phyloP scores from a whole-genome alignment of 495 filamentous ascomycete genomes.

The Penicillium ochrochloron region DNA sequence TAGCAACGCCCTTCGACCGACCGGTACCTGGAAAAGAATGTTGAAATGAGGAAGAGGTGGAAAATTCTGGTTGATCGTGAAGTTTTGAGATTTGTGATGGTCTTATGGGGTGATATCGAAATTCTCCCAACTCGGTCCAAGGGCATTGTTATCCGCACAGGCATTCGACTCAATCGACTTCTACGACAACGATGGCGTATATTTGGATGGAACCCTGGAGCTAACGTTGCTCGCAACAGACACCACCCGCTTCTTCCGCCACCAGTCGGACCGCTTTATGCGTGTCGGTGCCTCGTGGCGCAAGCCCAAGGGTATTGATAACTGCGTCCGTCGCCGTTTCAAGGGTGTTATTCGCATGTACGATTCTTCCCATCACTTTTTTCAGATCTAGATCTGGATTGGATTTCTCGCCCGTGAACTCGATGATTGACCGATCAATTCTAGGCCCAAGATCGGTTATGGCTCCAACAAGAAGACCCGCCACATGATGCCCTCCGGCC shows the following conservation, averaged over 20 bases:
- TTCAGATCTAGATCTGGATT: neutral
- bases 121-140: slow-evolving; percentile 16
- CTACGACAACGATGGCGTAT: slow-evolving; percentile 10
- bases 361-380: slow-evolving; percentile 39
- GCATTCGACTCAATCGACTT: slow-evolving; percentile 5
- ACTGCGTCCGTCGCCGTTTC: slow-evolving; percentile 86
- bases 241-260: slow-evolving; percentile 89
- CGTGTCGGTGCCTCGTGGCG: slow-evolving; percentile 86
- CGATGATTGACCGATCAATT: slow-evolving; percentile 6
- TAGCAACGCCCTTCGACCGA: slow-evolving; percentile 32
- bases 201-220: slow-evolving; percentile 29
- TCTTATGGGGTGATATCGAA: neutral
- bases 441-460: slow-evolving; percentile 80
- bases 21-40: slow-evolving; percentile 13
- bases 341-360: slow-evolving; percentile 96
- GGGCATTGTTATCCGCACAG: slow-evolving; percentile 24
- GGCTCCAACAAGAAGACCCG: slow-evolving; percentile 98
- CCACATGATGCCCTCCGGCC: slow-evolving; percentile 98
- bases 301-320: slow-evolving; percentile 99
- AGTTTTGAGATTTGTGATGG: neutral
- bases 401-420: neutral
- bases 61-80: neutral
- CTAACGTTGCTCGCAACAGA: slow-evolving; percentile 54
- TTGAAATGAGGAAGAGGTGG: slow-evolving; percentile 20
- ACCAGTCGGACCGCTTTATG: slow-evolving; percentile 96